Conservation (phyloP, 2,329 filamentous ascomycete genomes). For the Coniochaeta prunicola region DNA sequence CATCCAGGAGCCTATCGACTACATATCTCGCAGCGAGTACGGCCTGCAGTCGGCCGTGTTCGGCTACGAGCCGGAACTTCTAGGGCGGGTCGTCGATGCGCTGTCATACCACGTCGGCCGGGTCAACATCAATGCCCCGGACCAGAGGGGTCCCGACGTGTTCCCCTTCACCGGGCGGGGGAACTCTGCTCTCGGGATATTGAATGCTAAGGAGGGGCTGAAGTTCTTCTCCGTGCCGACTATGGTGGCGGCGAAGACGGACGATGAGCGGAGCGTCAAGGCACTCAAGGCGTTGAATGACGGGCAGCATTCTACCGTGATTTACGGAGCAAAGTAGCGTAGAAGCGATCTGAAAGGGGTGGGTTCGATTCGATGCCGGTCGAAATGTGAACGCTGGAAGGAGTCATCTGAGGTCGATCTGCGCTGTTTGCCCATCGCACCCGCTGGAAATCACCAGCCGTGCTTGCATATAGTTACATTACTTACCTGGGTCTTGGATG, state of each 20-base stretch:
- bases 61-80: not conserved
- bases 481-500: too few species aligned
- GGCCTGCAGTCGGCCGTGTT: not conserved
- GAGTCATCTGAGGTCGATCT: too few species aligned
- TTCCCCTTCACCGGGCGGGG: constrained; percentile 1
- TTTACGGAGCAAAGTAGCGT: not conserved
- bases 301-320: not conserved
- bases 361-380: too few species aligned
- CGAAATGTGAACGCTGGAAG: too few species aligned
- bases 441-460: too few species aligned
- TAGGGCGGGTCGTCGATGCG: not conserved
- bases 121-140: not conserved
- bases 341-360: not conserved
- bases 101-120: not conserved
- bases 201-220: not conserved
- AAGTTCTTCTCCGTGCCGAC: constrained; percentile 2
- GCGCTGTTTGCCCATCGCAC: too few species aligned
- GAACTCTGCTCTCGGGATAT: not conserved
- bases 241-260: not conserved
- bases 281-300: not conserved
- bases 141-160: not conserved
- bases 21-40: not conserved
- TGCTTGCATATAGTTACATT: too few species aligned
- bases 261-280: constrained; percentile 1
- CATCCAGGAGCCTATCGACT: not conserved